phyloP scores from a whole-genome alignment of 208 protist genomes.

The Wallacemonas sp. region DNA sequence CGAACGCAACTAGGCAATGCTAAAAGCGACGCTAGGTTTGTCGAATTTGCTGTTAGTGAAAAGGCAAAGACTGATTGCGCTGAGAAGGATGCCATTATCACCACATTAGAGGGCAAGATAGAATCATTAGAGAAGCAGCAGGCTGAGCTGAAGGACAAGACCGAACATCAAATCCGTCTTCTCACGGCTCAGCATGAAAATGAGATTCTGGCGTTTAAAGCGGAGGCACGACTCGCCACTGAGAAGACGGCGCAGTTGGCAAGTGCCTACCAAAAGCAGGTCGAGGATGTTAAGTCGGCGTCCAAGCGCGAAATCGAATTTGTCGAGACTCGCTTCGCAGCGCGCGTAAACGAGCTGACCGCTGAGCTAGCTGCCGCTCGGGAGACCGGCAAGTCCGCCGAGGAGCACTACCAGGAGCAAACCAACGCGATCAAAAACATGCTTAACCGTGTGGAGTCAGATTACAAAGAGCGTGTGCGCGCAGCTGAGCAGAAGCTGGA shows the following conservation, averaged over 20 bases:
- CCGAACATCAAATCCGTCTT: constrained; percentile 73
- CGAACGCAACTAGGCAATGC: constrained; percentile 81
- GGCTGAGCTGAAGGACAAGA: constrained; percentile 43
- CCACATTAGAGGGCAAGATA: constrained; percentile 30
- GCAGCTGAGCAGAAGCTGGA: constrained; percentile 59
- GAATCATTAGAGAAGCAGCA: constrained; percentile 38
- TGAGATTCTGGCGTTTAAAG: constrained; percentile 47
- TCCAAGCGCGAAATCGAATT: constrained; percentile 66
- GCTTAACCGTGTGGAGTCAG: constrained; percentile 61
- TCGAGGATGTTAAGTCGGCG: constrained; percentile 78
- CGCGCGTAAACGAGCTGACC: constrained; percentile 54
- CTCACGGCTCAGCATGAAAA: constrained; percentile 74
- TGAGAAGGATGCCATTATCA: constrained; percentile 49
- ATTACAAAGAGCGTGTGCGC: constrained; percentile 76
- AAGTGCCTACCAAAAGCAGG: constrained; percentile 57
- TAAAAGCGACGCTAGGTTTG: constrained; percentile 60
- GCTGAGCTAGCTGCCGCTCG: constrained; percentile 64
- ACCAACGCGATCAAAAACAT: constrained; percentile 46
- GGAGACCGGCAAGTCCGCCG: constrained; percentile 37
- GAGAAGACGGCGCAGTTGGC: constrained; percentile 55
- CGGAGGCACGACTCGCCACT: constrained; percentile 48
- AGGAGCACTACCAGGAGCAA: constrained; percentile 55
- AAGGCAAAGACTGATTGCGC: constrained; percentile 41
- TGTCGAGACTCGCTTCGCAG: constrained; percentile 63
- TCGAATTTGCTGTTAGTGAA: constrained; percentile 65